phyloP scores from a whole-genome alignment of 2,329 filamentous ascomycete species.

The Aureobasidium sp. region DNA sequence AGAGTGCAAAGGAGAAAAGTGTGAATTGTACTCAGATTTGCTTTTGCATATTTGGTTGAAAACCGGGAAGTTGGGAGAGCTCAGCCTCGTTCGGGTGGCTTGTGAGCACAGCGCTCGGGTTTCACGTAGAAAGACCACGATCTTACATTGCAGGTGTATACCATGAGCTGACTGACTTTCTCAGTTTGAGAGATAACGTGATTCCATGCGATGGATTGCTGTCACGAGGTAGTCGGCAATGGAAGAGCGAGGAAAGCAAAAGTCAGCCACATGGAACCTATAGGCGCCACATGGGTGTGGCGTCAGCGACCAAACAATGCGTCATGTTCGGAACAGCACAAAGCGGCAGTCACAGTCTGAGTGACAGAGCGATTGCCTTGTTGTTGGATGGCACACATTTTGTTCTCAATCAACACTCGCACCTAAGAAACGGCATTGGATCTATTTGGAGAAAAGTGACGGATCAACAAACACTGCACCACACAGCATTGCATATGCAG shows the following conservation, averaged over 20 bases:
- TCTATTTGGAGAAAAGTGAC: constrained; percentile 2
- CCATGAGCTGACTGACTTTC: not conserved
- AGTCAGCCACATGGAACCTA: not conserved
- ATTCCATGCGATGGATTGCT: not conserved
- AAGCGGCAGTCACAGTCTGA: not conserved
- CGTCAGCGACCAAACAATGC: not conserved
- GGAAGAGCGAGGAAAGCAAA: not conserved
- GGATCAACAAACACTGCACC: constrained; percentile 1
- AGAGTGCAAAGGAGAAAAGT: not conserved
- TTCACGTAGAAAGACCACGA: not conserved
- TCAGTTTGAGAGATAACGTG: not conserved
- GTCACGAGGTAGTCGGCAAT: not conserved
- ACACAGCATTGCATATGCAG: constrained; percentile 10
- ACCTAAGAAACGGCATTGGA: not conserved
- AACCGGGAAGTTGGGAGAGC: constrained; percentile 2
- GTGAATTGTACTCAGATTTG: not conserved
- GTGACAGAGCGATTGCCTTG: not conserved
- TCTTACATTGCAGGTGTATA: not conserved
- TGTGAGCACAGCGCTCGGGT: not conserved
- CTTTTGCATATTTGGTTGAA: not conserved
- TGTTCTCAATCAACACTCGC: not conserved
- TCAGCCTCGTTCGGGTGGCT: constrained; percentile 1
- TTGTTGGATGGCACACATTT: not conserved
- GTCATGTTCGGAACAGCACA: not conserved
- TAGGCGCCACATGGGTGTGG: not conserved